phyloP scores from a whole-genome alignment of 225 moss, liverwort and hornwort species.

The Takakia lepidozioides region DNA sequence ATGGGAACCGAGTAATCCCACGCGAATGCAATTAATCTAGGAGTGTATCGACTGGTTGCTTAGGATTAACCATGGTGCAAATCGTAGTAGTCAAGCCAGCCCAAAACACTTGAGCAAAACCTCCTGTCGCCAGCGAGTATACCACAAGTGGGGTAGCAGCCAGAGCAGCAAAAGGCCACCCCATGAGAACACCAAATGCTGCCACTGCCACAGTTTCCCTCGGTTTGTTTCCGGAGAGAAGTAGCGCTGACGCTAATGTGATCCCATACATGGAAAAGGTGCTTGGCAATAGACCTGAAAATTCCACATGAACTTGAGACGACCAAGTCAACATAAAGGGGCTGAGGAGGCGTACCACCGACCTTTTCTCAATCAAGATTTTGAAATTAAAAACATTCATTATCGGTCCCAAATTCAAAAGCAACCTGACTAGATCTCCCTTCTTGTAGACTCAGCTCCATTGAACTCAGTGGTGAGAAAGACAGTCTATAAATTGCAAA shows the following conservation, averaged over 20 bases:
- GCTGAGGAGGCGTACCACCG: no score
- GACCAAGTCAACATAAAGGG: not conserved
- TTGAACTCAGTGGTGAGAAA: no score
- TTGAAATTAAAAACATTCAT: no score
- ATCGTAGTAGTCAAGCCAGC: slow-evolving; percentile 60
- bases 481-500: no score
- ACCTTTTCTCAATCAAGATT: no score
- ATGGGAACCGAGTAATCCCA: not conserved
- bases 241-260: slow-evolving; percentile 69
- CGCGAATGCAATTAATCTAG: not conserved
- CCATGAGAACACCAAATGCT: slow-evolving; percentile 83
- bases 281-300: slow-evolving; percentile 86
- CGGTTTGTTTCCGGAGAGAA: slow-evolving; percentile 44
- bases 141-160: slow-evolving; percentile 72
- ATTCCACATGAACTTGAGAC: slow-evolving; percentile 6
- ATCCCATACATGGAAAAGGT: slow-evolving; percentile 96
- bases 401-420: no score
- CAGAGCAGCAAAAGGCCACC: slow-evolving; percentile 95
- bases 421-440: no score
- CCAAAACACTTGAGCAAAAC: slow-evolving; percentile 55
- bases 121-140: slow-evolving; percentile 54
- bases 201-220: slow-evolving; percentile 63
- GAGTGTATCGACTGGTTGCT: no score
- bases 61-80: slow-evolving; percentile 54
- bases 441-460: no score